These are phyloP conservation scores for Cladosporium sphaerospermum DNA, from an alignment of 2,329 filamentous ascomycete genomes.

Conservation along the genomic window DNA sequence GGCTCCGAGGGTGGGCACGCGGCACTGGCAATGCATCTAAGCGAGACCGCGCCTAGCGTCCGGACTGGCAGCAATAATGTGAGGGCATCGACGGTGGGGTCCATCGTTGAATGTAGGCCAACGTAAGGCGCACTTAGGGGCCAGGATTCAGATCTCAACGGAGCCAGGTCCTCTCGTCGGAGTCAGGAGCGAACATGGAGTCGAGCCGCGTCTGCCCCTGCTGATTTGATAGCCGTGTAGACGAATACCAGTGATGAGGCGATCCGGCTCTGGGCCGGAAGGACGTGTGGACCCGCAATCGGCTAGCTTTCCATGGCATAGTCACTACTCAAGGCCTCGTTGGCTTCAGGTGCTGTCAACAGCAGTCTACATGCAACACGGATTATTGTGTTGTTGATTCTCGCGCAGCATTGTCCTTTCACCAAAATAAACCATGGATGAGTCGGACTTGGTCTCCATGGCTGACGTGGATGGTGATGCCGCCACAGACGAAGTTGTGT, in stretches of 20 bases:
- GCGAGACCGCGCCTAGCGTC: background rate
- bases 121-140: background rate
- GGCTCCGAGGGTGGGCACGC: background rate
- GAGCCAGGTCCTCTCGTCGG: background rate
- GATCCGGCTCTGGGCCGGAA: background rate
- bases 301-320: background rate
- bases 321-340: background rate
- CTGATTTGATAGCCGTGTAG: background rate
- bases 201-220: background rate
- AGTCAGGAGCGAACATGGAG: background rate
- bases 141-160: background rate
- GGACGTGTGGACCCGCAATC: constrained; percentile 4
- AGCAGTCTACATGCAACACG: background rate
- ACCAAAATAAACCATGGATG: constrained; percentile 1
- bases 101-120: background rate
- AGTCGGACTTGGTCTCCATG: background rate
- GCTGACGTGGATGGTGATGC: constrained; percentile 3
- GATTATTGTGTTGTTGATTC: background rate
- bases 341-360: background rate
- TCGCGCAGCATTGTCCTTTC: background rate
- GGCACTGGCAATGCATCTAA: background rate
- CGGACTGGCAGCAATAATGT: background rate
- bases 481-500: constrained; percentile 1
- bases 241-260: background rate
- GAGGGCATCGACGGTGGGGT: background rate